Evolutionary conservation across 805 yeast species (phyloP), one percentile per base, ranked within the genome.

Genomic region (Candida silvicultrix): DNA sequence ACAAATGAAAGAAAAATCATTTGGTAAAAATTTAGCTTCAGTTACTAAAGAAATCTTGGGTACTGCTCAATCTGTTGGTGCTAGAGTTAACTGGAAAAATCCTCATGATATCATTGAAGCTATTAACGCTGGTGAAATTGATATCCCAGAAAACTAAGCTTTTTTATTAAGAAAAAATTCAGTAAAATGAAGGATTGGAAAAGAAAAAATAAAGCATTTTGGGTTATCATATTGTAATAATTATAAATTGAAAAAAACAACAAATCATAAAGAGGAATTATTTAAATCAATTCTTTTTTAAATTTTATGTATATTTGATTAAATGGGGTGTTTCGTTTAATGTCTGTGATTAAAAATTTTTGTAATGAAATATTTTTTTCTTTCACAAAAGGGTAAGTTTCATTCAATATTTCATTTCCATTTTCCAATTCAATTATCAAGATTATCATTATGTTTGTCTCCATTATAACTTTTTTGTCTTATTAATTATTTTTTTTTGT

Each of bases 21-120:
- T 94, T 75, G 97, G 99, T 81, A 92, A 89, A 87, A 87, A 67
- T 76, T 85, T 94, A 73, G 89, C 95, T 59, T 94, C 97, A 54
- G 96, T 94, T 64, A 80, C 96, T 68, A 94, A 94, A 84, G 99
- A 94, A 83, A 87, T 94, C 70, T 85, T 94, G 72, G 99, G 99
- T 76, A 94, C 99, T 74, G 97, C 98, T 66, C 98, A 92, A 81
- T 90, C 97, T 59, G 95, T 94, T 69, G 99, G 99, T 68, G 90
- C 97, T 80, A 90, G 97, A 79, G 97, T 94, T 71, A 92, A 89
- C 77, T 95, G 90, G 79, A 92, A 94, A 84, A 92, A 92, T 84
- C 97, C 99, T 64, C 98, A 94, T 74, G 97, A 87, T 76, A 85
- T 92, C 79, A 92, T 94, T 69, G 99, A 90, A 65, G 97, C 92